Evolutionary conservation across 1,284 basidiomycete species (phyloP), one percentile per base, ranked within the genome.

Genomic region (Taiwanofungus camphoratus): DNA sequence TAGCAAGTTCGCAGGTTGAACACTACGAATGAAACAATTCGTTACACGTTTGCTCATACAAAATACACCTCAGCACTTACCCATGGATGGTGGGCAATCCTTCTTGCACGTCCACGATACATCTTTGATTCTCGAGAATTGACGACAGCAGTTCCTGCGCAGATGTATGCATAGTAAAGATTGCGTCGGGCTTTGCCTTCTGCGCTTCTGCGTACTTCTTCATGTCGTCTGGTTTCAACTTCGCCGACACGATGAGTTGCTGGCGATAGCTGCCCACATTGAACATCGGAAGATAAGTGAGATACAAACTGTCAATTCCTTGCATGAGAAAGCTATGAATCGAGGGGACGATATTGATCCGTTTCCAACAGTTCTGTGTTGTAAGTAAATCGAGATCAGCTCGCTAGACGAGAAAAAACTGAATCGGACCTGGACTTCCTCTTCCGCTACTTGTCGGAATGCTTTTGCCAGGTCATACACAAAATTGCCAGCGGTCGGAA

Each of bases 311-410:
- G 11, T 64, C 59, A 2, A 56, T 62, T 8, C 70, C 70, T 42
- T 71, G 70, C 42, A 72, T 52, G 32, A 69, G 41, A 53, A 73
- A 73, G 5, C 47, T 54, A 42, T 70, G 68, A n/a, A 52, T 46
- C 39, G 58, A 57, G 1, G 61, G 58, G 4, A 46, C 50, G 30
- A 62, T 48, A 9, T 56, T 63, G 42, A 66, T 67, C 23, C 67
- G 57, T 21, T 42, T 40, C 21, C 54, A 24, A 46, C 48, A 54
- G 36, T 49, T 41, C 59, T 54, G 24, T 27, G n/a, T n/a, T 18
- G 13, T 34, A 35, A 11, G 19, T 18, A 30, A 36, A 12, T 26
- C 20, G 19, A 44, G 7, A 39, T 23, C n/a, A 33, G 36, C 26
- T 13, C 9, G n/a, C 9, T 13, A 6, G 36, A 12, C 27, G 21